phyloP scores from a whole-genome alignment of 768 basidiomycete genomes.

The Rhizopogon vinicolor region DNA sequence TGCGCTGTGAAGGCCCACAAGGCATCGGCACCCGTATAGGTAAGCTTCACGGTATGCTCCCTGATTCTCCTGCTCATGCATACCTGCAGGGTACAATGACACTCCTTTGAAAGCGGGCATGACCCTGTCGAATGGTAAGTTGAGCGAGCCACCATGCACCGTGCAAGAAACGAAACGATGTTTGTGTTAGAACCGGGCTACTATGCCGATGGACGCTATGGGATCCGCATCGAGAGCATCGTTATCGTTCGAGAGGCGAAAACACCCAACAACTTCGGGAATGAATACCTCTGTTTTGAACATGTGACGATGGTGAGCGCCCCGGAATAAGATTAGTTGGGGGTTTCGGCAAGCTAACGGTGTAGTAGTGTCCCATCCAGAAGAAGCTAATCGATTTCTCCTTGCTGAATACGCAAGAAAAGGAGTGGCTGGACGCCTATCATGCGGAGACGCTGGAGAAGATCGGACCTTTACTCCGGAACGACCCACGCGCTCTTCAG shows the following conservation, averaged over 20 bases:
- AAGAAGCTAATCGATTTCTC: constrained; percentile 68
- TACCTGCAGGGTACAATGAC: constrained; percentile 54
- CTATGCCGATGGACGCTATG: constrained; percentile 86
- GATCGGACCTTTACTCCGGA: constrained; percentile 63
- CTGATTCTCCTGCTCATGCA: neutral
- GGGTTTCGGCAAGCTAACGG: constrained; percentile 2
- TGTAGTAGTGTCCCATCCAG: constrained; percentile 71
- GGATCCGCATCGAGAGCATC: constrained; percentile 91
- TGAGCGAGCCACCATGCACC: neutral
- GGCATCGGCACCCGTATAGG: constrained; percentile 45
- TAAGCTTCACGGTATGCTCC: constrained; percentile 9
- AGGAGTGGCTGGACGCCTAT: constrained; percentile 79
- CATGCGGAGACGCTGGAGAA: constrained; percentile 74
- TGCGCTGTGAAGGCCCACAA: constrained; percentile 41
- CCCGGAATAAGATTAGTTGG: neutral
- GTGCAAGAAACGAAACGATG: neutral
- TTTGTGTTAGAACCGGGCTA: constrained; percentile 71
- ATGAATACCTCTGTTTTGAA: constrained; percentile 83
- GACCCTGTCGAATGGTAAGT: constrained; percentile 79
- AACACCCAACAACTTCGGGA: constrained; percentile 78
- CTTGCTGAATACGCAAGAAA: constrained; percentile 65
- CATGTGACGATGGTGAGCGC: constrained; percentile 76
- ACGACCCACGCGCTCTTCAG: constrained; percentile 52
- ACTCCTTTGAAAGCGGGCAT: constrained; percentile 76
- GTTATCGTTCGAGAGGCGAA: constrained; percentile 69